These are phyloP conservation scores for Eucalyptus urophylla DNA, from an alignment of 345 rosid genomes.

Conservation along the genomic window DNA sequence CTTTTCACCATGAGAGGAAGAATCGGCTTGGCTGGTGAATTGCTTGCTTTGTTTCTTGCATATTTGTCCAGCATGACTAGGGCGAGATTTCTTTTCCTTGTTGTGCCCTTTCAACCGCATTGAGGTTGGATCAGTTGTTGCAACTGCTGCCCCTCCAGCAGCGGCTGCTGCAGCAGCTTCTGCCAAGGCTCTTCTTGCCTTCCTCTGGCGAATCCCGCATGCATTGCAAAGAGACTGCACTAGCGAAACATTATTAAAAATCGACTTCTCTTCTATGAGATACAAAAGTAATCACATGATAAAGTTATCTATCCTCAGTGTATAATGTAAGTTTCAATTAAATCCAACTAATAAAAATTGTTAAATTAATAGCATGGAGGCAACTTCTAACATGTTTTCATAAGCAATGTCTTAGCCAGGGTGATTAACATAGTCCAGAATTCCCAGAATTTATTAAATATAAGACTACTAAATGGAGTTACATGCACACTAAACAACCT, in stretches of 20 bases:
- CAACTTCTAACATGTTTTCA: background rate
- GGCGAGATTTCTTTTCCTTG: constrained; percentile 34
- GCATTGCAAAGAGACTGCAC: constrained; percentile 90
- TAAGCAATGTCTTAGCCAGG: background rate
- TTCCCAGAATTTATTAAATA: background rate
- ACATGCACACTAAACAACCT: background rate
- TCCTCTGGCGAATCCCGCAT: constrained; percentile 85
- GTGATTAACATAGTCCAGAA: background rate
- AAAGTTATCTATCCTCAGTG: background rate
- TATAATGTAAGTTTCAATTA: background rate
- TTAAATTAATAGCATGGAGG: background rate
- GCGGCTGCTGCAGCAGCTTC: constrained; percentile 21
- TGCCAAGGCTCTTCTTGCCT: constrained; percentile 68
- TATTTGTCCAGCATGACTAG: constrained; percentile 1
- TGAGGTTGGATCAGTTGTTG: background rate
- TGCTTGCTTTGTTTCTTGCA: constrained; percentile 20
- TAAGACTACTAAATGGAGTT: background rate
- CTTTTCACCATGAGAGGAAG: background rate
- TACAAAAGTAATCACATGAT: background rate
- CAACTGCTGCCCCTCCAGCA: background rate
- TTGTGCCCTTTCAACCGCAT: constrained; percentile 5
- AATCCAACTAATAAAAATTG: background rate
- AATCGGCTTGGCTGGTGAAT: background rate
- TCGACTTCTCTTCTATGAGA: background rate
- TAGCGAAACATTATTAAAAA: background rate